Evolutionary conservation across 371 early-diverging fungal genomes (phyloP), one percentile per base, ranked within the genome.

Genomic region (Smittium mucronatum): DNA sequence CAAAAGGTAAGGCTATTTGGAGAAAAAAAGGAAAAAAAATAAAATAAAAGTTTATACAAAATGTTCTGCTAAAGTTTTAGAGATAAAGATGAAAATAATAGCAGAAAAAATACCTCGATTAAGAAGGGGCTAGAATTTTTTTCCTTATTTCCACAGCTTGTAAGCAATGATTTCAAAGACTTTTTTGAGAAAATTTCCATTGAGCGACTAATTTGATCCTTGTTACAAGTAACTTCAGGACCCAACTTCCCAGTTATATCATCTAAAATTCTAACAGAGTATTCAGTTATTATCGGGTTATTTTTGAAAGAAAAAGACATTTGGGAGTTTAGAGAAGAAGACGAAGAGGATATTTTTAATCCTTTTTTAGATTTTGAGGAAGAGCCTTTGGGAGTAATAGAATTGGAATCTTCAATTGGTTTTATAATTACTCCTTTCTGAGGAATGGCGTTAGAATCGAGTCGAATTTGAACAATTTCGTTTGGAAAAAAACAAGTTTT

Each of bases 151-250:
- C 47, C 35, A 36, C 5, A 33, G n/a, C 34, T 5, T 8, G 21
- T 36, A 11, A 67, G 26, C 17, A 67, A 36, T 2, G 36, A 5
- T 67, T 57, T 67, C 15, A 67, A 17, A 25, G 67, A 35, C 29
- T 67, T 67, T 67, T 30, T 30, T 11, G 67, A 36, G 29, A 36
- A 67, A 15, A 67, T 29, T 15, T 67, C 67, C 21, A 25, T 67
- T 2, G 36, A 36, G 30, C 67, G 30, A 29, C 36, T 67, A 11
- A 67, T 34, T 57, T 67, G 67, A 17, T 35, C 29, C 2, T 28
- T 35, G n/a, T 25, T 2, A 34, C 34, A 35, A 32, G 47, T 2
- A 30, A 17, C 47, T 36, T 67, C 67, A 11, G 30, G 26, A 47
- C 47, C 36, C 29, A 67, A 26, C 17, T 16, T 36, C n/a, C 67